Evolutionary conservation across 345 rosid species (phyloP).

Genomic region (Citrus inodora): DNA sequence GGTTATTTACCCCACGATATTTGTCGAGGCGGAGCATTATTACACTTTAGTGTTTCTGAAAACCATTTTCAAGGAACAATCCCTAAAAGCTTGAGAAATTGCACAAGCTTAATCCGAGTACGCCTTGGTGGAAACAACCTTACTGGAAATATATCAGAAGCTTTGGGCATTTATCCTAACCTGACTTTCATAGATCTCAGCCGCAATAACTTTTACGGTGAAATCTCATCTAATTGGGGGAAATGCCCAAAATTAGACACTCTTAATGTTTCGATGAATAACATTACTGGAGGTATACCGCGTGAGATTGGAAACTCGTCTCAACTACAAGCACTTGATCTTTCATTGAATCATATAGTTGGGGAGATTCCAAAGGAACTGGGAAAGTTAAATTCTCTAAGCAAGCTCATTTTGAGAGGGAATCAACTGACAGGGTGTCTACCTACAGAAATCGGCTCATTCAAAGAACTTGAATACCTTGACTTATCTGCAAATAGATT

Average conservation of each 20-base stretch:
- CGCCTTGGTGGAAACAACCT: background rate
- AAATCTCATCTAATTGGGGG: background rate
- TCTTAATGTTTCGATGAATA: background rate
- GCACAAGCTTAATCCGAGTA: constrained; percentile 1
- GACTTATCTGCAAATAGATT: background rate
- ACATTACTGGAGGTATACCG: background rate
- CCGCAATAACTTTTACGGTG: background rate
- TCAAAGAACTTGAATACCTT: background rate
- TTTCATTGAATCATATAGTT: constrained; percentile 14
- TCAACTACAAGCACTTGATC: constrained; percentile 6
- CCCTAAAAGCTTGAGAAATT: constrained; percentile 15
- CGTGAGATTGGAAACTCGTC: constrained; percentile 1
- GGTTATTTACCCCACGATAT: background rate
- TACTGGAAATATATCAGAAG: background rate
- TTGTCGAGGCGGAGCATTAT: too few relatives aligned
- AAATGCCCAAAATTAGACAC: background rate
- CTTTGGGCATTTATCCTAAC: background rate
- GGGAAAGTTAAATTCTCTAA: constrained; percentile 10
- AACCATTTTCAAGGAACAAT: background rate
- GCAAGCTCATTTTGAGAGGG: constrained; percentile 8
- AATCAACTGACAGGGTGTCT: background rate
- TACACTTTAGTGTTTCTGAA: rapidly evolving
- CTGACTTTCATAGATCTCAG: background rate
- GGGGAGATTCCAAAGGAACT: constrained; percentile 21
- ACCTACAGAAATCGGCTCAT: background rate